A percentile compares a stretch with the other conserved stretches of the same genome.
phyloP scores from a whole-genome alignment of 768 basidiomycete genomes.

The Mycena rebaudengoi region DNA sequence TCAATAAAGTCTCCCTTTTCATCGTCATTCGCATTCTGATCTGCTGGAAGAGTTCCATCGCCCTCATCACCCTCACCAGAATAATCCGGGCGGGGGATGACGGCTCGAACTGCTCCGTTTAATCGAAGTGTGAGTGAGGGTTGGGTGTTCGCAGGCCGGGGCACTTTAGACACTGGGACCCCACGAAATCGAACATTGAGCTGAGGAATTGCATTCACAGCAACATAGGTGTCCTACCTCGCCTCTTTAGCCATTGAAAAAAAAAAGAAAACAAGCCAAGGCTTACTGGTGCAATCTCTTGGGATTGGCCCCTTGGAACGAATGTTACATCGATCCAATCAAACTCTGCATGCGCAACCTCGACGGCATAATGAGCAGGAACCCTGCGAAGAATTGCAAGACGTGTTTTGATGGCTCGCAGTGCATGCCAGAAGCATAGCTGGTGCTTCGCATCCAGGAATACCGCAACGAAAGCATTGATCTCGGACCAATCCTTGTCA shows the following conservation, averaged over 20 bases:
- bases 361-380: slow-evolving; percentile 41
- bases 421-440: slow-evolving; percentile 48
- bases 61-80: neutral
- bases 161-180: neutral
- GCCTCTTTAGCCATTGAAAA: neutral
- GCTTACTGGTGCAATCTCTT: slow-evolving; percentile 8
- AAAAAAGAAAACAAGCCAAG: neutral
- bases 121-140: neutral
- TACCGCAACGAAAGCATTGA: slow-evolving; percentile 37
- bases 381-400: slow-evolving; percentile 32
- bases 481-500: slow-evolving; percentile 45
- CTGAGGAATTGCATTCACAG: neutral
- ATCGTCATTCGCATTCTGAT: slow-evolving; percentile 5
- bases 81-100: neutral
- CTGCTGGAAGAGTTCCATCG: no score
- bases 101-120: neutral
- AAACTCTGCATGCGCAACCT: slow-evolving; percentile 31
- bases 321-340: slow-evolving; percentile 34
- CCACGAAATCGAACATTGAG: neutral
- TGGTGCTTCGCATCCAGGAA: slow-evolving; percentile 45
- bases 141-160: neutral
- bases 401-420: slow-evolving; percentile 37
- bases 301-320: slow-evolving; percentile 35
- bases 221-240: neutral
- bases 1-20: slow-evolving; percentile 27